Base-by-base conservation (phyloP, 305 asterid species). In the Solanum hybrid region DNA sequence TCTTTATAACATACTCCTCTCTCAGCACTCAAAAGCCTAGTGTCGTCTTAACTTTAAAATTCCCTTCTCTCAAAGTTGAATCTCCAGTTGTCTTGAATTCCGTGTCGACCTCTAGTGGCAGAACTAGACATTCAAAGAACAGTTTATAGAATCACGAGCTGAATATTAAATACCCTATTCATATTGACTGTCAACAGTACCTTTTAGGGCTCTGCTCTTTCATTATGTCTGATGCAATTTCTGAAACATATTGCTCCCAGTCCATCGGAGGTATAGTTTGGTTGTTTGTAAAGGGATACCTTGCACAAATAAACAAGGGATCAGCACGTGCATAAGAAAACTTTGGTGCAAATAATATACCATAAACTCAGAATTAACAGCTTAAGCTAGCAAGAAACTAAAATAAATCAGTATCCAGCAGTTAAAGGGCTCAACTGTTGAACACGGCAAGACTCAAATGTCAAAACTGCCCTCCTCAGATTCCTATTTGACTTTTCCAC, bases 131-230 rank as follows among this genome's bases (percentile, higher is more conserved):
- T 51, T 51, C 73, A 84, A 84, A 84, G 26, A 71, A 51, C 87
- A 42, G 71, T 84, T 36, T 79, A 78, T 78, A 78, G 84, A 78
- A 85, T 46, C 88, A 79, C 87, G 9, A 26, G 88, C 82, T 81
- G 66, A 40, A 14, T 29, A 26, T 26, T 42, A 40, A 82, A 42
- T 42, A 27, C 87, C 71, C 71, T 20, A 73, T 73, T 22, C 76
- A 64, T 89, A 86, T 84, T 90, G 71, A 88, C 51, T 60, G 86
- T n/a, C 89, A 46, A 86, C 66, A 90, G 90, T 91, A 97, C 99
- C 99, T 89, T 95, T 97, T 97, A 56, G 99, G 99, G 91, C 96
- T 96, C 92, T 97, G 99, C 93, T 97, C 99, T 92, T 96, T 96
- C 91, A 97, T 93, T 86, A 97, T 96, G 95, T 95, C 97, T 88